Evolutionary conservation across 2,329 filamentous ascomycete species (phyloP).

Genomic region (Nothophoma quercina): DNA sequence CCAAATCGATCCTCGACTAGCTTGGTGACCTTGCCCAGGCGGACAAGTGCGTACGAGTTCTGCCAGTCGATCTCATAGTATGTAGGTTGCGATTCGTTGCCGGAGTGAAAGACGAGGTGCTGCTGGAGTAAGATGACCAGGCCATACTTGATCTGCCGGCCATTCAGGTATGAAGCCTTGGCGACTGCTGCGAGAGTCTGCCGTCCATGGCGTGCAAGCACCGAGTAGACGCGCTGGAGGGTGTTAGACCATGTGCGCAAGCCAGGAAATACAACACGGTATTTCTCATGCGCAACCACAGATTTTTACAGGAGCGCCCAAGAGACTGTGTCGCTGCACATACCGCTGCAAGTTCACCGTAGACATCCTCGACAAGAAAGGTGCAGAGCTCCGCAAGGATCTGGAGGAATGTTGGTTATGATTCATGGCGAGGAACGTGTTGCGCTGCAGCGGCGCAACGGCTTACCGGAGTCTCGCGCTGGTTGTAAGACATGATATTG

Average conservation of each 20-base stretch:
- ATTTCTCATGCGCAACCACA: background rate
- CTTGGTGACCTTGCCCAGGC: constrained; percentile 81
- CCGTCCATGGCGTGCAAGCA: constrained; percentile 80
- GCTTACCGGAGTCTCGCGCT: constrained; percentile 49
- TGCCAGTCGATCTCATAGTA: constrained; percentile 85
- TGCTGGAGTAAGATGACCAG: constrained; percentile 88
- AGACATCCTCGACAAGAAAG: constrained; percentile 86
- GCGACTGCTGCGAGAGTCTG: constrained; percentile 74
- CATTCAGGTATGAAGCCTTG: constrained; percentile 74
- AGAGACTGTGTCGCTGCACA: constrained; percentile 8
- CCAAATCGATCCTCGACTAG: constrained; percentile 78
- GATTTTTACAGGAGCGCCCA: background rate
- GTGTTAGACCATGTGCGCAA: constrained; percentile 3
- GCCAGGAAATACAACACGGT: background rate
- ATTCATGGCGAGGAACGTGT: background rate
- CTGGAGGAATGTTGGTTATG: constrained; percentile 63
- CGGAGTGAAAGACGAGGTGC: constrained; percentile 79
- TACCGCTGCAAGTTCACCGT: constrained; percentile 93
- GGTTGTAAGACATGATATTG: constrained; percentile 44
- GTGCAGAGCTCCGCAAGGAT: constrained; percentile 85
- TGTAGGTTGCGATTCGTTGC: constrained; percentile 67
- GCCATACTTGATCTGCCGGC: constrained; percentile 80
- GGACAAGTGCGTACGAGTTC: constrained; percentile 81
- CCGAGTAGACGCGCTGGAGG: constrained; percentile 79
- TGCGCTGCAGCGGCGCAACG: constrained; percentile 8